Percentiles rank a stretch among this genome's conserved stretches.
phyloP scores from a whole-genome alignment of 208 protist genomes.

The Leishmania tarentolae region DNA sequence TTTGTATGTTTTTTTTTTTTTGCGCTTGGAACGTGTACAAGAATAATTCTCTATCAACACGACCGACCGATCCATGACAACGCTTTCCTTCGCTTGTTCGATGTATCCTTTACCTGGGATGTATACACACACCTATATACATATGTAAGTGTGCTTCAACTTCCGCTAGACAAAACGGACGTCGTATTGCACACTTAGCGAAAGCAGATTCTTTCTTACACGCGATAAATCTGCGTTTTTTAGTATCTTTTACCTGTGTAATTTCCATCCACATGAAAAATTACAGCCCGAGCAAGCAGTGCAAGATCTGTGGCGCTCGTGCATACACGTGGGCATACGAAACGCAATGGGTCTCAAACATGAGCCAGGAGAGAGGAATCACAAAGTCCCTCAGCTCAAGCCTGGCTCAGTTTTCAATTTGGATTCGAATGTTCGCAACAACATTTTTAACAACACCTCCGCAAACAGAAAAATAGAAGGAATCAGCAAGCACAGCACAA shows the following conservation, averaged over 20 bases:
- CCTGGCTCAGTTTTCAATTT: no score
- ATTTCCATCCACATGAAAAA: not conserved
- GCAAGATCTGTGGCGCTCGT: not conserved
- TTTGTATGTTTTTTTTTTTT: not conserved
- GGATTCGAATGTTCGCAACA: not conserved
- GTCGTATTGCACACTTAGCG: not conserved
- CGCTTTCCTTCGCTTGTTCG: not conserved
- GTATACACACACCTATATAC: not conserved
- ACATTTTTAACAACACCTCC: constrained; percentile 12
- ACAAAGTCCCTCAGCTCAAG: not conserved
- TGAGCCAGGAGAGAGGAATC: not conserved
- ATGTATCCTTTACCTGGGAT: not conserved
- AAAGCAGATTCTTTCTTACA: not conserved
- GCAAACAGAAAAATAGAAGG: not conserved
- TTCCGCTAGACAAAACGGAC: not conserved
- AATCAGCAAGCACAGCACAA: not conserved
- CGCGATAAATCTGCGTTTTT: not conserved
- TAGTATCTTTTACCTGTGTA: not conserved
- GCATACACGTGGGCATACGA: not conserved
- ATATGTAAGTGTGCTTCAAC: not conserved
- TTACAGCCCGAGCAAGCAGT: no score
- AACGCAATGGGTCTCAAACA: not conserved
- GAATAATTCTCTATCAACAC: not conserved
- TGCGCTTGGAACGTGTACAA: not conserved
- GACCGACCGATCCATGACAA: not conserved